Conservation (phyloP, 495 filamentous ascomycete genomes). For the Penicillium malachiteum region DNA sequence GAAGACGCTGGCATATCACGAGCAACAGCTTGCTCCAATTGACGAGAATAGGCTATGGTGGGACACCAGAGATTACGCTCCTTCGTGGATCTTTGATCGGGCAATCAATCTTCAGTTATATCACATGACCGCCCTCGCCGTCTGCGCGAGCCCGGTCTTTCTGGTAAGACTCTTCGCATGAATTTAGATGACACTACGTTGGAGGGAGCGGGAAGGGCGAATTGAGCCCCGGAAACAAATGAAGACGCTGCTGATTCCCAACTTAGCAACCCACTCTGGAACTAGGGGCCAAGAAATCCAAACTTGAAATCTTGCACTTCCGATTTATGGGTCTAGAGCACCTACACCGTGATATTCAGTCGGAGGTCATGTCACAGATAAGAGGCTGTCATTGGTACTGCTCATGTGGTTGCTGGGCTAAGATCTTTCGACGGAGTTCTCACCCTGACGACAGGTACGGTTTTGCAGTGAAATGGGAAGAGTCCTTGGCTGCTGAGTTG, state of each 20-base stretch:
- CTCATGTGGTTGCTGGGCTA: neutral
- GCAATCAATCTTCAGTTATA: too few species aligned
- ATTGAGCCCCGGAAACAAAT: too few species aligned
- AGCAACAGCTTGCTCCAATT: slow-evolving; percentile 6
- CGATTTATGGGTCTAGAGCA: slow-evolving; percentile 1
- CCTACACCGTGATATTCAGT: neutral
- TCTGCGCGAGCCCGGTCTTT: neutral
- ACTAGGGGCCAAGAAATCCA: neutral
- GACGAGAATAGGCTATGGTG: slow-evolving; percentile 9
- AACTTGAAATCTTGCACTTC: neutral
- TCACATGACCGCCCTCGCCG: slow-evolving; percentile 5
- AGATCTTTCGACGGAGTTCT: neutral
- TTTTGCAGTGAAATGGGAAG: too few species aligned
- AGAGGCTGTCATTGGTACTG: neutral
- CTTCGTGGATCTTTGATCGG: neutral
- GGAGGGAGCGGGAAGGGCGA: too few species aligned
- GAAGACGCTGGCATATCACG: slow-evolving; percentile 11
- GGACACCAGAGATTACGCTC: slow-evolving; percentile 3
- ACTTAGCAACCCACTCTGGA: neutral
- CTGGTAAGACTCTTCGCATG: neutral
- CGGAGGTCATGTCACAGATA: neutral
- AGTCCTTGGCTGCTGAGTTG: neutral
- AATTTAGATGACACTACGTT: neutral
- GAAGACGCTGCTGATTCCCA: too few species aligned
- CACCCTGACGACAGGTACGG: neutral